Conservation (phyloP, 2,329 filamentous ascomycete genomes). For the Colletotrichum tropicale region DNA sequence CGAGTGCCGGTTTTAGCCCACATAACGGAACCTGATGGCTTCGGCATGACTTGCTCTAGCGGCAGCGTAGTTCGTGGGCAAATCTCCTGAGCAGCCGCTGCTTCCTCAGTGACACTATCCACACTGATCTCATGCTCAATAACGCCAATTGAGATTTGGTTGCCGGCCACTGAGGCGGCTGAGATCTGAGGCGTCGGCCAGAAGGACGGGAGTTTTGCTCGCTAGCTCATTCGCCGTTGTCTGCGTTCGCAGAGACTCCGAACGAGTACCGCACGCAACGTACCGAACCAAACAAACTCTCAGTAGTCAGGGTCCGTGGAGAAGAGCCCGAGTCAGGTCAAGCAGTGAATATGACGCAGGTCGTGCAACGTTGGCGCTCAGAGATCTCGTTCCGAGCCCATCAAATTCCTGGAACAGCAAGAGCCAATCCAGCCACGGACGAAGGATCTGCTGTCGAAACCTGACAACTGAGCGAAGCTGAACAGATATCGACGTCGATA, state of each 20-base stretch:
- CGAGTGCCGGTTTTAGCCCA: not conserved
- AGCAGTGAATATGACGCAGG: slow-evolving; percentile 16
- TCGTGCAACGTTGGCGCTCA: not conserved
- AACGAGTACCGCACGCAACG: not conserved
- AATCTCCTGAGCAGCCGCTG: not conserved
- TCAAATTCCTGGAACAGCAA: slow-evolving; percentile 9
- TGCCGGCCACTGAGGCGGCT: not conserved
- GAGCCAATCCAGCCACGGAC: not conserved
- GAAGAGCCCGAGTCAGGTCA: slow-evolving; percentile 6
- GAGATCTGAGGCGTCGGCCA: not conserved
- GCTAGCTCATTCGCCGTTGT: not conserved
- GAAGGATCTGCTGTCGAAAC: not conserved
- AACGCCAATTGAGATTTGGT: not conserved
- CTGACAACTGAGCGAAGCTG: not conserved
- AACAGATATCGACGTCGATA: not conserved
- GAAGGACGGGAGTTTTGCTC: not conserved
- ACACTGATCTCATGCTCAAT: not conserved
- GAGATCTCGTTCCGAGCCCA: slow-evolving; percentile 1
- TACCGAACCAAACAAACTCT: not conserved
- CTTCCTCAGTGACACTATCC: slow-evolving; percentile 1
- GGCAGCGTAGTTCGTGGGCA: not conserved
- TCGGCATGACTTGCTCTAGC: slow-evolving; percentile 7
- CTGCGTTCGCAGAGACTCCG: slow-evolving; percentile 5
- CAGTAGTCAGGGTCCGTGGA: not conserved
- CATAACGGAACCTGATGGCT: not conserved